phyloP scores from a whole-genome alignment of 208 protist species.

The Crithidia expoeki region DNA sequence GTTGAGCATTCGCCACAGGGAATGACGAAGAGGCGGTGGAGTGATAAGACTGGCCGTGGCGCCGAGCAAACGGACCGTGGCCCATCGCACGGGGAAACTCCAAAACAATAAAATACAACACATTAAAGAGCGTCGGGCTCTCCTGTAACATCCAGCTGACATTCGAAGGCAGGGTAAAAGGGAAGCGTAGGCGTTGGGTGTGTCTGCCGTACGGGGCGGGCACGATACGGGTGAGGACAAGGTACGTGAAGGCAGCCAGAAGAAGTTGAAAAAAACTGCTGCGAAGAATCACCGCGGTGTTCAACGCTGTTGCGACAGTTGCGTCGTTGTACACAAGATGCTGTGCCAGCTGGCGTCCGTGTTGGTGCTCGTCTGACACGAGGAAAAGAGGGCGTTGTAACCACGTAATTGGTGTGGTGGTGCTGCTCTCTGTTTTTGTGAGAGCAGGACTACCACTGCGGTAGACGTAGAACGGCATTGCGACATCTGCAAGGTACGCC shows the following conservation, averaged over 20 bases:
- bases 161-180: conserved; percentile 41
- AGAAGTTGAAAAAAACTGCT: conserved; percentile 36
- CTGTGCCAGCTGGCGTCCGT: neutral
- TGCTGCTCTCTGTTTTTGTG: neutral
- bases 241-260: conserved; percentile 38
- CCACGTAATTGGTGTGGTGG: neutral
- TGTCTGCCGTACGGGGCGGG: conserved; percentile 51
- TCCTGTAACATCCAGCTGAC: conserved; percentile 78
- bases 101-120: conserved; percentile 59
- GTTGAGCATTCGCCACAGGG: neutral
- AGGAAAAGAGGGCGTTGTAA: conserved; percentile 12
- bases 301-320: conserved; percentile 18
- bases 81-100: conserved; percentile 52
- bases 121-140: conserved; percentile 66
- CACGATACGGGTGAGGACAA: conserved; percentile 32
- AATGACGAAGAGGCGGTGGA: neutral
- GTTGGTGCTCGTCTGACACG: neutral
- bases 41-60: neutral
- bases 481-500: conserved; percentile 21
- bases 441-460: neutral
- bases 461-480: conserved; percentile 38
- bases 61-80: conserved; percentile 5
- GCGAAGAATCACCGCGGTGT: conserved; percentile 26
- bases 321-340: conserved; percentile 5
- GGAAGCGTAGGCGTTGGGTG: conserved; percentile 1